Evolutionary conservation across 2,329 filamentous ascomycete genomes (phyloP).

Genomic region (Cladosporium sp.): DNA sequence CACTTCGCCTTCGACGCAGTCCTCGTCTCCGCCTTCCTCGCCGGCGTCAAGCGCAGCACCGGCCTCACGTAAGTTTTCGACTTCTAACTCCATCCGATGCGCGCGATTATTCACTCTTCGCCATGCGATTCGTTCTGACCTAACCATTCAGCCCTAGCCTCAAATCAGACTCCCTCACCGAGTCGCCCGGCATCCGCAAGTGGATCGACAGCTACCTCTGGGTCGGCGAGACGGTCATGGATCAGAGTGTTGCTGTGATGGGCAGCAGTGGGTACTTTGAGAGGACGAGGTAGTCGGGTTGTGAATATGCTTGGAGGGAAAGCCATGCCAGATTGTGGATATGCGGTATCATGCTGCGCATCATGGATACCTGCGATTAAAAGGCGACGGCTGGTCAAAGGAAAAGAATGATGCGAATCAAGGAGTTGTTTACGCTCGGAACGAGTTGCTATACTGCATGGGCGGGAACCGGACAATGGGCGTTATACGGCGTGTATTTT

Average conservation of each 20-base stretch:
- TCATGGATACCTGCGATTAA: neutral
- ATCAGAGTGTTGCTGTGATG: constrained; percentile 90
- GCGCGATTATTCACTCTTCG: neutral
- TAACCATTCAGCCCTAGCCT: constrained; percentile 70
- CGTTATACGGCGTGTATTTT: constrained; percentile 7
- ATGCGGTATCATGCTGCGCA: too few relatives aligned
- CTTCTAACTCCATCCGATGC: constrained; percentile 4
- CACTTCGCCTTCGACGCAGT: constrained; percentile 97
- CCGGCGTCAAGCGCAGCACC: constrained; percentile 95
- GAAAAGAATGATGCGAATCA: neutral
- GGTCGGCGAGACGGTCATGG: constrained; percentile 97
- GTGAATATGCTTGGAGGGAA: neutral
- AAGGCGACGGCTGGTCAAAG: neutral
- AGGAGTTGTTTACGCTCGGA: neutral
- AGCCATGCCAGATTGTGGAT: neutral
- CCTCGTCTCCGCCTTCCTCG: constrained; percentile 92
- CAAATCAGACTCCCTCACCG: constrained; percentile 79
- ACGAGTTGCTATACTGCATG: neutral
- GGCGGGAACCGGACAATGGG: neutral
- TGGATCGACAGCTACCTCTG: constrained; percentile 95
- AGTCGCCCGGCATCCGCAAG: constrained; percentile 77
- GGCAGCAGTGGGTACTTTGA: constrained; percentile 89
- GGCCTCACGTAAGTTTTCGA: constrained; percentile 84
- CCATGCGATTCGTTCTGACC: constrained; percentile 31
- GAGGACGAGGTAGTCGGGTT: constrained; percentile 66